These are phyloP conservation scores for Candida silvatica DNA, from an alignment of 805 yeast species.

Conservation along the genomic window DNA sequence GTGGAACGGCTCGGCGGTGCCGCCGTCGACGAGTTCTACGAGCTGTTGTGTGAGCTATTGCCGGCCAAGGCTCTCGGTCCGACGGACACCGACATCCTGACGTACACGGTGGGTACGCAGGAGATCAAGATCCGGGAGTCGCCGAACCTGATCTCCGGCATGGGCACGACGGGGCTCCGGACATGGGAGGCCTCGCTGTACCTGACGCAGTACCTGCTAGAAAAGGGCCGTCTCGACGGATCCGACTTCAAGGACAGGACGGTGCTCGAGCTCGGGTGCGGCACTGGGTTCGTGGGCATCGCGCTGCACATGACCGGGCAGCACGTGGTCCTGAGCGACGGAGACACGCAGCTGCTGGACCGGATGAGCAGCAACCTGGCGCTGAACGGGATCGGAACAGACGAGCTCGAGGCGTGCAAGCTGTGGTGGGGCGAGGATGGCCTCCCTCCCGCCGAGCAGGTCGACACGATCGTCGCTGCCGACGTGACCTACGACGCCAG, in stretches of 20 bases:
- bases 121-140: constrained; percentile 41
- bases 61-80: constrained; percentile 26
- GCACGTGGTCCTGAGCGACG: constrained; percentile 51
- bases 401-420: constrained; percentile 25
- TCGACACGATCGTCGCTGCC: constrained; percentile 63
- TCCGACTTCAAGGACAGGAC: constrained; percentile 15
- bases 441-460: constrained; percentile 26
- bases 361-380: constrained; percentile 34
- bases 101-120: constrained; percentile 24
- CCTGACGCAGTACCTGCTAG: constrained; percentile 41
- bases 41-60: constrained; percentile 28
- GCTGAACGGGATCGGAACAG: constrained; percentile 28
- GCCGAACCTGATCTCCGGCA: constrained; percentile 56
- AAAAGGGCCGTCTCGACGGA: not conserved
- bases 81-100: constrained; percentile 29
- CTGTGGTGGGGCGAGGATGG: constrained; percentile 54
- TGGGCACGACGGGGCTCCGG: constrained; percentile 82
- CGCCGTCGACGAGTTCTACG: constrained; percentile 34
- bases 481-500: constrained; percentile 80
- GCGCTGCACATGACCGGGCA: constrained; percentile 20
- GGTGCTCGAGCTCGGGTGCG: constrained; percentile 76
- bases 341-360: constrained; percentile 48
- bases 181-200: constrained; percentile 92
- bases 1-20: constrained; percentile 19
- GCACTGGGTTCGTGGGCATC: constrained; percentile 76